These are phyloP conservation scores for Lippia alba DNA, from an alignment of 305 asterid species.

Conservation along the genomic window DNA sequence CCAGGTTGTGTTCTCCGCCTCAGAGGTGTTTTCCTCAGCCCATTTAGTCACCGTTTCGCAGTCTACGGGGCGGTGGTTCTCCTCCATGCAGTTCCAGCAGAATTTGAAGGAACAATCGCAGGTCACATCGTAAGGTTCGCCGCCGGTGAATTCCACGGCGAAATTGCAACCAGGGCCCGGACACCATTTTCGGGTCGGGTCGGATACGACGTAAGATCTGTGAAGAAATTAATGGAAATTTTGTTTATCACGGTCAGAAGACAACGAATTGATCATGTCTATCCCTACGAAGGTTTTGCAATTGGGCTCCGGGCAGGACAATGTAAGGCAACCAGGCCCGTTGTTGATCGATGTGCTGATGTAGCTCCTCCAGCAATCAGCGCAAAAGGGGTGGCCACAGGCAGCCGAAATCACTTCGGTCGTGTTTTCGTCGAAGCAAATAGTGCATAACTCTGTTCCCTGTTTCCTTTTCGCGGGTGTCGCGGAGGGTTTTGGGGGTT, in stretches of 20 bases:
- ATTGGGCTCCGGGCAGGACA: constrained; percentile 49
- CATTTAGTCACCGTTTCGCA: constrained; percentile 49
- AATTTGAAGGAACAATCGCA: constrained; percentile 42
- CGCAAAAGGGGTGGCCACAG: constrained; percentile 58
- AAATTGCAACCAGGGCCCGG: constrained; percentile 49
- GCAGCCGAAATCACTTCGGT: constrained; percentile 28
- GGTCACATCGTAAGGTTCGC: constrained; percentile 34
- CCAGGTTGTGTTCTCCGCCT: constrained; percentile 43
- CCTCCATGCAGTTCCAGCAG: constrained; percentile 50
- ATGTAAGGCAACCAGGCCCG: constrained; percentile 49
- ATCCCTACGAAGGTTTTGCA: constrained; percentile 39
- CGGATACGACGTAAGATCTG: constrained; percentile 29
- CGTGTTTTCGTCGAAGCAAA: constrained; percentile 43
- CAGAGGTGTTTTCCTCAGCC: constrained; percentile 39
- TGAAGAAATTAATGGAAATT: constrained; percentile 35
- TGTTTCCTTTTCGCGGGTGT: neutral
- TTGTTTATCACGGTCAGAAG: neutral
- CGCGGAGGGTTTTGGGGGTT: constrained; percentile 28
- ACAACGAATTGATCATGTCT: constrained; percentile 40
- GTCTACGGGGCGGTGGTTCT: constrained; percentile 50
- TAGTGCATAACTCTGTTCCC: constrained; percentile 34
- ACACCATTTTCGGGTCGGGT: constrained; percentile 48
- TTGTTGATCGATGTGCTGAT: constrained; percentile 40
- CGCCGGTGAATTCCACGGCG: constrained; percentile 33
- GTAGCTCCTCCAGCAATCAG: constrained; percentile 45